Evolutionary conservation across 1,139 yeast genomes (phyloP).

Genomic region (Debaryomycetaceae sp.): DNA sequence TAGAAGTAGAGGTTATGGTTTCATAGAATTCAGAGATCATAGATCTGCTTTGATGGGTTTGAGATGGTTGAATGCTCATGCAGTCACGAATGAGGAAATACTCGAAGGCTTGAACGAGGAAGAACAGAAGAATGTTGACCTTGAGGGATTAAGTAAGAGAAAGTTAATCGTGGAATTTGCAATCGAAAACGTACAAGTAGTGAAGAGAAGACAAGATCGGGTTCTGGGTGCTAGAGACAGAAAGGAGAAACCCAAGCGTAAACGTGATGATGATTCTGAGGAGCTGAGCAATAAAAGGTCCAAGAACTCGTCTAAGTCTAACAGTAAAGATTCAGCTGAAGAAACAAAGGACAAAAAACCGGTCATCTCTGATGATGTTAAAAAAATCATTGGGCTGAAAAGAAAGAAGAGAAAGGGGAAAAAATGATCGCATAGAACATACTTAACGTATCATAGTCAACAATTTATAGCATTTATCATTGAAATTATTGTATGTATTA

Average conservation of each 20-base stretch:
- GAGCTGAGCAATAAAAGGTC: slow-evolving; percentile 12
- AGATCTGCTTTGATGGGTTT: slow-evolving; percentile 92
- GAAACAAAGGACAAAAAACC: slow-evolving; percentile 21
- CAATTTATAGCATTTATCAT: neutral
- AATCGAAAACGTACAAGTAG: slow-evolving; percentile 88
- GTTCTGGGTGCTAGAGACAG: slow-evolving; percentile 21
- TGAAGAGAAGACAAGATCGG: slow-evolving; percentile 71
- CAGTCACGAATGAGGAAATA: slow-evolving; percentile 68
- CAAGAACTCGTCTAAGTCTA: slow-evolving; percentile 21
- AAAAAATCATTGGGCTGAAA: slow-evolving; percentile 63
- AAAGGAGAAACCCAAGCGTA: slow-evolving; percentile 20
- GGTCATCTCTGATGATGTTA: slow-evolving; percentile 52
- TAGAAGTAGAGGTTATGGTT: slow-evolving; percentile 95
- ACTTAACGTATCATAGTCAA: neutral
- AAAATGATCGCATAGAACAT: slow-evolving; percentile 13
- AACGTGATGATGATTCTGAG: slow-evolving; percentile 13
- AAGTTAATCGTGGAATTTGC: slow-evolving; percentile 93
- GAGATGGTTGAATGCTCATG: slow-evolving; percentile 95
- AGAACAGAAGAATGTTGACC: slow-evolving; percentile 51
- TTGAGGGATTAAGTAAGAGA: slow-evolving; percentile 60
- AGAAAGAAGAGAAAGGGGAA: slow-evolving; percentile 60
- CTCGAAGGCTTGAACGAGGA: slow-evolving; percentile 70
- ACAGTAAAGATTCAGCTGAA: slow-evolving; percentile 42
- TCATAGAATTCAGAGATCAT: slow-evolving; percentile 90
- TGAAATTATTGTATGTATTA: neutral